Base-by-base conservation (phyloP, 345 rosid species). In the Linum tenue region DNA sequence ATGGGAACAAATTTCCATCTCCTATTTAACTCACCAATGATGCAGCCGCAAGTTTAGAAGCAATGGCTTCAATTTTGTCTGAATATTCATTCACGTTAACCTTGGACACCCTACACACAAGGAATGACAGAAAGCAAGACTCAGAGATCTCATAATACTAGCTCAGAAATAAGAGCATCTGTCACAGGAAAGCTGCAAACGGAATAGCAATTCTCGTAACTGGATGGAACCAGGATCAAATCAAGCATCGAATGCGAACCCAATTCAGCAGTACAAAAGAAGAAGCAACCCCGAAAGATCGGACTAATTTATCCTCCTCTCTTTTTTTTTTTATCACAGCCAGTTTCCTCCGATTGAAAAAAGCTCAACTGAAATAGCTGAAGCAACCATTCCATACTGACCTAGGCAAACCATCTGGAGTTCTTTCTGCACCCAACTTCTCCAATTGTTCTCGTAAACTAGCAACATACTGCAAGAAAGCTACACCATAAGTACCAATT, bases 401-500 rank as follows among this genome's bases (percentile, higher is more conserved):
- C 98, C 92, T 83, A 12, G 91, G 88, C 63, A 85, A 78, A 36
- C 92, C 92, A 70, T 91, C 89, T 57, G 78, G 75, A 14, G 89
- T 91, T 63, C 83, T 88, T 73, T 86, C 92, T 75, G 86, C 92
- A 0, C 81, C 82, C 65, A 92, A 66, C 69, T 82, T 82, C 74
- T 86, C 91, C 81, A 92, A 77, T 63, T 65, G 89, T 69, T 88
- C 96, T 40, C 90, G 76, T 72, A 92, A 60, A 72, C 96, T 90
- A 58, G 94, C 87, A 66, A 92, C 88, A 85, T 88, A 87, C 98
- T 90, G 75, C 66, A 72, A 36, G 70, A 12, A 57, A 57, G 9
- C 60, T 1, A 40, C 39, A 37, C 7, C 5, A 41, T 56, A 35
- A 8, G 57, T 10, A 36, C 7, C 39, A 43, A 41, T 17, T 22